Evolutionary conservation across 2,329 filamentous ascomycete species (phyloP), one percentile per base, ranked within the genome.

Genomic region (Bipolaris oryzae): DNA sequence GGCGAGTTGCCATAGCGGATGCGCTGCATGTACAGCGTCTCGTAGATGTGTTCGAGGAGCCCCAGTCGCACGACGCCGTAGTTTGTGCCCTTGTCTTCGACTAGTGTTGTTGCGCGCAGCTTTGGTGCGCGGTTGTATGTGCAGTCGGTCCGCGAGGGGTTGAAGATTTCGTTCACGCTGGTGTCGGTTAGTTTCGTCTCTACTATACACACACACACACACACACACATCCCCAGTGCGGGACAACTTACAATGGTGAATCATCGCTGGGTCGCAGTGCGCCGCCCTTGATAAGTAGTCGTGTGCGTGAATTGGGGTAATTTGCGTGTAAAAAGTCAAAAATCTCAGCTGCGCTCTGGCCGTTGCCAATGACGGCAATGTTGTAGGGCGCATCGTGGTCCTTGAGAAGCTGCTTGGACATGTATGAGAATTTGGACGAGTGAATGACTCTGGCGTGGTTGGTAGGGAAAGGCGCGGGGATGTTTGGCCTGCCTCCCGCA

Each of bases 81-180:
- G 80, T 98, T 98, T 58, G 94, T 98, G 28, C 87, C 87, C 57
- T 89, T 89, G 66, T 96, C 91, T 50, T 87, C 87, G 15, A 82
- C 78, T 49, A 96, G 80, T 23, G 81, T 80, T 13, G 79, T 77
- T 31, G 83, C 79, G 46, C 93, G 89, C 59, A 87, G 81, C 42
- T 82, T 80, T 1, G 87, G 78, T 0, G 88, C 81, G 63, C 88
- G 87, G 46, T 85, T 80, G 79, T 87, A 97, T 66, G 96, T 85
- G 42, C 82, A 82, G 74, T 96, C 90, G 28, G 96, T 87, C 57
- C 88, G 89, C 33, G 89, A 87, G 1, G 94, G 94, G 79, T 98
- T 92, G 82, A 98, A 98, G 72, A 98, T 91, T 70, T 95, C 92
- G 76, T 98, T 98, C 68, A 98, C 92, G 69, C 90, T 93, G 62